phyloP scores from a whole-genome alignment of 2,329 filamentous ascomycete genomes.

The Pseudogymnoascus sp. region DNA sequence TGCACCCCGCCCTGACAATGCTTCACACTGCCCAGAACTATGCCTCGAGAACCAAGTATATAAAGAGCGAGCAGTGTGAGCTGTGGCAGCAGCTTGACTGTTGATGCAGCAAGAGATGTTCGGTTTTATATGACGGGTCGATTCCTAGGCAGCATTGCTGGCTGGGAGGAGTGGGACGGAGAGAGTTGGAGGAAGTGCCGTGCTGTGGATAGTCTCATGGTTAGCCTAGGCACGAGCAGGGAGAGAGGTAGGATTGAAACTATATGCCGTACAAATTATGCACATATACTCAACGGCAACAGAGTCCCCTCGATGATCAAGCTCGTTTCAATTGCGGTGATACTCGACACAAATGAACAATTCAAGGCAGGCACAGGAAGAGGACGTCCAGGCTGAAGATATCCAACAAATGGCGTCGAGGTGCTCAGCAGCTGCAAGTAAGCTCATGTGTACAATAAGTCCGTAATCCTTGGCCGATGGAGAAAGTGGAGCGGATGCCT shows the following conservation, averaged over 20 bases:
- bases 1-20: neutral
- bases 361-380: slow-evolving; percentile 2
- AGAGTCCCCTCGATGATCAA: neutral
- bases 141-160: neutral
- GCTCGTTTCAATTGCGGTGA: slow-evolving; percentile 1
- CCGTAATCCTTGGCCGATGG: slow-evolving; percentile 6
- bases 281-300: neutral
- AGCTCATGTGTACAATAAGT: slow-evolving; percentile 9
- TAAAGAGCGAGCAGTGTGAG: neutral
- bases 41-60: neutral
- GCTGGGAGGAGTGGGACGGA: neutral
- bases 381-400: neutral
- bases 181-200: slow-evolving; percentile 1
- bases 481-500: slow-evolving; percentile 8
- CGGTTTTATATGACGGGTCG: slow-evolving; percentile 1
- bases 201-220: slow-evolving; percentile 6
- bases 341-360: neutral
- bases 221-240: slow-evolving; percentile 3
- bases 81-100: neutral
- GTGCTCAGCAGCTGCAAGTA: slow-evolving; percentile 4
- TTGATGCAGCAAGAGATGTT: neutral
- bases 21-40: neutral
- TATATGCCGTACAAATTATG: slow-evolving; percentile 1
- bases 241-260: neutral
- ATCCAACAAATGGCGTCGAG: slow-evolving; percentile 4